These are phyloP conservation scores for Senna siamea DNA, from an alignment of 306 rosid genomes.

Conservation along the genomic window DNA sequence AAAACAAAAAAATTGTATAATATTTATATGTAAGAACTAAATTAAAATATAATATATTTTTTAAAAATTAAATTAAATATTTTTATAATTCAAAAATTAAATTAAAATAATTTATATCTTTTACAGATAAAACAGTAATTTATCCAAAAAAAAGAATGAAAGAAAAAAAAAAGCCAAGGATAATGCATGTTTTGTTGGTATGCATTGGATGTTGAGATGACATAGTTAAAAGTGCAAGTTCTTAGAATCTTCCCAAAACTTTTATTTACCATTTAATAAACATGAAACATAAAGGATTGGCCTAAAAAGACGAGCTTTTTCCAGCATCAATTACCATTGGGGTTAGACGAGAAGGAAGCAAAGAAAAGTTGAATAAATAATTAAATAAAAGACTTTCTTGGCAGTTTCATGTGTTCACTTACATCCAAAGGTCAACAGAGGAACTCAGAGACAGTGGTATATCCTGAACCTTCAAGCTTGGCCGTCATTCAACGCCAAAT, in stretches of 20 bases:
- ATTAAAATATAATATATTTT: no score
- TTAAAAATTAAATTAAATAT: no score
- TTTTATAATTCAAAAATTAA: no score
- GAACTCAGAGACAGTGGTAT: conserved; percentile 38
- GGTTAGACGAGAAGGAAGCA: conserved; percentile 33
- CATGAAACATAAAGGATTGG: conserved; percentile 37
- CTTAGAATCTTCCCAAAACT: conserved; percentile 59
- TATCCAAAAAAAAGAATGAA: no score
- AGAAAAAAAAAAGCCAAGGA: neutral
- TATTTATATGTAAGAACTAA: no score
- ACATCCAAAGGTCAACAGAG: conserved; percentile 42
- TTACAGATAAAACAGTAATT: no score
- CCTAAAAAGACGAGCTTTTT: conserved; percentile 27
- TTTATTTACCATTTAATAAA: conserved; percentile 38
- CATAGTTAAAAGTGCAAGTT: conserved; percentile 39
- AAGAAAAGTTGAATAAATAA: neutral
- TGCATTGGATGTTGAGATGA: conserved; percentile 43
- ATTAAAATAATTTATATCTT: no score
- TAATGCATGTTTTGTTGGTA: conserved; percentile 30
- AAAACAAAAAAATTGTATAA: no score
- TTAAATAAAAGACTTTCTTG: conserved; percentile 47
- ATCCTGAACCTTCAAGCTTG: conserved; percentile 24
- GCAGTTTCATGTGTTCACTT: conserved; percentile 47
- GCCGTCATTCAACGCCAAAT: conserved; percentile 45
- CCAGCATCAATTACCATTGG: conserved; percentile 26